Base-by-base conservation (phyloP, 2,329 filamentous ascomycete genomes). In the Cylindrodendrum hubeiense region DNA sequence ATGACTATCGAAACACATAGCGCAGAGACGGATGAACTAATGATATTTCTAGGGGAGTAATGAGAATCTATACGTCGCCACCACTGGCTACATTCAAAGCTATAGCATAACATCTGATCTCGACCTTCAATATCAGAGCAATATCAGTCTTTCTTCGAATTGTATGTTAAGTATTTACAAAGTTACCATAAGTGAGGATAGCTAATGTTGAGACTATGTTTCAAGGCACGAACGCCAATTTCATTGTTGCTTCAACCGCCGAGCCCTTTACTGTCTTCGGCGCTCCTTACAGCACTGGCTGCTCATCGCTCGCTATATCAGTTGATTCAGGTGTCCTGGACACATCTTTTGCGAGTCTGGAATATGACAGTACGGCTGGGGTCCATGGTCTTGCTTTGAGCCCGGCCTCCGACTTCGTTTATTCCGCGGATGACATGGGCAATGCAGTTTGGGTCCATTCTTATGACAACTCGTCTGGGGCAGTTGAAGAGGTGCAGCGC, bases 371-470 rank as follows among this genome's bases (percentile, higher is more conserved):
- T 15, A 19, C 34, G 3, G 34, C 47, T 5, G 65, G 62, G 5
- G 49, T 65, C 30, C 65, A 67, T 49, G 65, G 65, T 1, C 49
- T 51, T 7, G 43, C 62, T 4, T 30, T 67, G 33, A 67, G 65
- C 39, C 50, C 50, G 6, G 21, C 54, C 13, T 33, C 39, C 17
- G 50, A 65, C 15, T 67, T 67, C 43, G 43, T 67, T 17, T 67
- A 67, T 22, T 67, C 65, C 8, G 65, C 62, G 7, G 65, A 67
- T 3, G 65, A 67, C 17, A 67, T 62, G 49, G 65, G 65, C 4
- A 65, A 67, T 22, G 65, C 62, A 12, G 43, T 67, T 21, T 67
- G 65, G 65, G 62, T 65, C 12, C 65, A 67, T 19, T 62, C 54
- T 37, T 67, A 67, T 8, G 55, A 67, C 46, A 26, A 28, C 13